Percentiles rank a stretch among this genome's conserved stretches.
Conservation (phyloP, 352 stramenopile genomes). For the Globisporangium cystogenes region DNA sequence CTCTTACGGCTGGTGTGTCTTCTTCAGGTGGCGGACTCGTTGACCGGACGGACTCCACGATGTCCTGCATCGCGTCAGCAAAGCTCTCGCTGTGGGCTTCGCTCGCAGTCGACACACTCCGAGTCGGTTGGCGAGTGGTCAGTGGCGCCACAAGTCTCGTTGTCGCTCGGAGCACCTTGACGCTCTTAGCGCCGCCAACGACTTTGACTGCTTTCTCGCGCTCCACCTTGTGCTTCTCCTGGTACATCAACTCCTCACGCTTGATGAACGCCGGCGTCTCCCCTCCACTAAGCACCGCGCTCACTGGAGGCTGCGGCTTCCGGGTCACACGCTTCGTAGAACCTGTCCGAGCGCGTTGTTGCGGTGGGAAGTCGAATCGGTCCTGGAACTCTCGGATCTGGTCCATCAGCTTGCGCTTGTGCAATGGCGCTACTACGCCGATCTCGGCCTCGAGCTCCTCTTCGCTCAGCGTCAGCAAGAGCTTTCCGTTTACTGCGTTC, state of each 20-base stretch:
- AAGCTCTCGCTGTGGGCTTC: conserved; percentile 11
- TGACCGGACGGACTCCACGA: conserved; percentile 11
- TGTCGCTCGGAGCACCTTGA: conserved; percentile 2
- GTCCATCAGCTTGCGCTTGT: conserved; percentile 40
- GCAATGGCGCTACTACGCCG: conserved; percentile 23
- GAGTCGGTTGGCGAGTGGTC: neutral
- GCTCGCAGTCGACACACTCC: neutral
- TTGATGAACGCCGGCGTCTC: conserved; percentile 36
- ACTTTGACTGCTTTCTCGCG: neutral
- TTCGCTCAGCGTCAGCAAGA: conserved; percentile 34
- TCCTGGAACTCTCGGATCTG: conserved; percentile 37
- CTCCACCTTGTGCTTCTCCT: conserved; percentile 17
- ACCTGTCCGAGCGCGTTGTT: neutral
- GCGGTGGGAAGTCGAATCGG: conserved; percentile 17
- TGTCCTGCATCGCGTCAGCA: conserved; percentile 19
- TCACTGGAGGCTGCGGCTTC: conserved; percentile 1
- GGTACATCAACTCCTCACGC: conserved; percentile 28
- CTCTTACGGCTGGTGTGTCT: neutral
- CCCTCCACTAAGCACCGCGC: neutral
- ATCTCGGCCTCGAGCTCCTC: conserved; percentile 33
- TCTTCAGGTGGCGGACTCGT: conserved; percentile 10
- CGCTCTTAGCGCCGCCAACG: neutral
- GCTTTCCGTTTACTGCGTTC: conserved; percentile 37
- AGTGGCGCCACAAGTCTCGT: conserved; percentile 2
- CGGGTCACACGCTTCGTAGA: conserved; percentile 8